phyloP scores from a whole-genome alignment of 1,284 basidiomycete species.

The Sporisorium graminicola region DNA sequence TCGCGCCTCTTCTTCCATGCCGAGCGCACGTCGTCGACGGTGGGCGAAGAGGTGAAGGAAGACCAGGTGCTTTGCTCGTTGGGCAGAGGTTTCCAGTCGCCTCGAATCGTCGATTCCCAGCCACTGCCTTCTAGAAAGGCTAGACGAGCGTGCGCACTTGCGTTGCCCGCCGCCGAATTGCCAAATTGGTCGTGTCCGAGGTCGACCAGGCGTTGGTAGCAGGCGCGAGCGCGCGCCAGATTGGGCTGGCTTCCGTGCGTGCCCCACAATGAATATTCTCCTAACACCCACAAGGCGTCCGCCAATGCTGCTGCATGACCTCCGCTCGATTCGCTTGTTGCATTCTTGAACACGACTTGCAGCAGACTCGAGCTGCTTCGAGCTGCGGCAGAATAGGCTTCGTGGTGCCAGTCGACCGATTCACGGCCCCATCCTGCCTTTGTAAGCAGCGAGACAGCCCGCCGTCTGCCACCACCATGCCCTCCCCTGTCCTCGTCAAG shows the following conservation, averaged over 20 bases:
- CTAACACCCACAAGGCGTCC: constrained; percentile 67
- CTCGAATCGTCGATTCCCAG: constrained; percentile 51
- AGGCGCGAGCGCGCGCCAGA: constrained; percentile 52
- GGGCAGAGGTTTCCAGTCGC: constrained; percentile 43
- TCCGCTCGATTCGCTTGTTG: background rate
- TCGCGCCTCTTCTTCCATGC: constrained; percentile 46
- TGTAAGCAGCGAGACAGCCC: constrained; percentile 47
- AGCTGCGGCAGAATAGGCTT: constrained; percentile 30
- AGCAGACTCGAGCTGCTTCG: constrained; percentile 23
- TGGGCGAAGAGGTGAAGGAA: constrained; percentile 32
- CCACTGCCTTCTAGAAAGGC: constrained; percentile 63
- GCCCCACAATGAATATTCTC: constrained; percentile 66
- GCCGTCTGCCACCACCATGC: constrained; percentile 7
- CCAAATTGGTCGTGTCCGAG: constrained; percentile 35
- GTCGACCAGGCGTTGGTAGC: constrained; percentile 55
- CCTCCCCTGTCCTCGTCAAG: constrained; percentile 9
- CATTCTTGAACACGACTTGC: constrained; percentile 6
- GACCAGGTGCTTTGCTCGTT: constrained; percentile 21
- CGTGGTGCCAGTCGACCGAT: constrained; percentile 31
- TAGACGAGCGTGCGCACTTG: constrained; percentile 64
- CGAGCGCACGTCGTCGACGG: constrained; percentile 28
- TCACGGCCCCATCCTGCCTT: constrained; percentile 47
- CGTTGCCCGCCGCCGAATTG: constrained; percentile 53
- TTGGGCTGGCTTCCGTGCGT: constrained; percentile 62
- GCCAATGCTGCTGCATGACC: constrained; percentile 24